Evolutionary conservation across 495 filamentous ascomycete genomes (phyloP).

Genomic region (Hypoxylon crocopeplum): DNA sequence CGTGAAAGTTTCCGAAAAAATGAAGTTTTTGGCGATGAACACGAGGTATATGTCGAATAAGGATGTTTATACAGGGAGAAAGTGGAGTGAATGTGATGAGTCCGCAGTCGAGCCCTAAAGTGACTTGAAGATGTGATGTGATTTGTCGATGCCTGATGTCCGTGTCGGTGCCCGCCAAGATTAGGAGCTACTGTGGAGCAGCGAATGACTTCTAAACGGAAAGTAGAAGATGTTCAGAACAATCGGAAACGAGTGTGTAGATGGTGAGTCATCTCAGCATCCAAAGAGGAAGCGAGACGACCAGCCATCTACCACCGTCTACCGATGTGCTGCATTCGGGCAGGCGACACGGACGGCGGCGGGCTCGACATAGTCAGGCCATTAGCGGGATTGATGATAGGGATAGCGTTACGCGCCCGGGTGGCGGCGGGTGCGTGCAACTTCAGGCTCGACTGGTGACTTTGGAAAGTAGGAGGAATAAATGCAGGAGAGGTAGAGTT

Average conservation of each 20-base stretch:
- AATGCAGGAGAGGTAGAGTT: conserved; percentile 78
- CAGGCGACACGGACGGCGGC: conserved; percentile 86
- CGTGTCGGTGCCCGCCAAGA: conserved; percentile 44
- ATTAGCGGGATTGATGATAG: conserved; percentile 96
- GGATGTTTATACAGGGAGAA: conserved; percentile 45
- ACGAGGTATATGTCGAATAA: conserved; percentile 46
- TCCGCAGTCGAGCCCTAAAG: conserved; percentile 32
- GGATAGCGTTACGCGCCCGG: conserved; percentile 93
- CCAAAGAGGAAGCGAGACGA: conserved; percentile 37
- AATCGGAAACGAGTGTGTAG: conserved; percentile 30
- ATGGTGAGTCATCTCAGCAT: conserved; percentile 34
- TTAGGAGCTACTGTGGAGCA: conserved; percentile 37
- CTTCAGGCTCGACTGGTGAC: conserved; percentile 65
- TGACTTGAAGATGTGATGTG: conserved; percentile 31
- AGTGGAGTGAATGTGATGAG: conserved; percentile 33
- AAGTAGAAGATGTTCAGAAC: conserved; percentile 41
- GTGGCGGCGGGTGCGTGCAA: conserved; percentile 86
- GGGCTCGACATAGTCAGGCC: conserved; percentile 89
- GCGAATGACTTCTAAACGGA: conserved; percentile 41
- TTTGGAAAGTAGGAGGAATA: conserved; percentile 63
- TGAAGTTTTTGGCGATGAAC: conserved; percentile 28
- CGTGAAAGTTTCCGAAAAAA: conserved; percentile 18
- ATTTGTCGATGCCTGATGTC: conserved; percentile 42
- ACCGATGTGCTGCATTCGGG: conserved; percentile 73
- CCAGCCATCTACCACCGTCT: conserved; percentile 57